phyloP scores from a whole-genome alignment of 1,284 basidiomycete genomes.

The Irpex sp. region DNA sequence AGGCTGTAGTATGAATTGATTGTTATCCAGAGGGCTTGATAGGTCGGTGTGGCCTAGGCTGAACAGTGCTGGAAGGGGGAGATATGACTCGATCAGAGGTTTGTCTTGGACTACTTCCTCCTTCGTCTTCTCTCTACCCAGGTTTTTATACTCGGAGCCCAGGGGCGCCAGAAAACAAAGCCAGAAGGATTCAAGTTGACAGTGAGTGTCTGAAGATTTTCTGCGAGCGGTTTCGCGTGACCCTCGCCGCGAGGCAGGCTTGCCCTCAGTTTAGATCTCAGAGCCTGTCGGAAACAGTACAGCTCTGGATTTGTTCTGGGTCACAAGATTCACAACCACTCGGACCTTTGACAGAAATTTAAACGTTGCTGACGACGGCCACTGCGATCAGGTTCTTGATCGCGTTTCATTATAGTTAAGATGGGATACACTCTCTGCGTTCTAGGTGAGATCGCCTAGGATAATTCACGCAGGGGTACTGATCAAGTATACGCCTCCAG shows the following conservation, averaged over 20 bases:
- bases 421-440: slow-evolving; percentile 67
- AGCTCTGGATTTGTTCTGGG: background rate
- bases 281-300: background rate
- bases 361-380: background rate
- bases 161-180: background rate
- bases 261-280: background rate
- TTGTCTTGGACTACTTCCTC: background rate
- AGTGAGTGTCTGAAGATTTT: background rate
- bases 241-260: background rate
- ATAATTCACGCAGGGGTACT: slow-evolving; percentile 5
- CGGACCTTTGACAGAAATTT: background rate
- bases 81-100: background rate
- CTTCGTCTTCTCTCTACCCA: background rate
- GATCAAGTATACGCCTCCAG: slow-evolving; percentile 35
- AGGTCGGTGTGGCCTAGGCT: background rate
- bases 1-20: slow-evolving; percentile 11
- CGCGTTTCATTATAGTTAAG: slow-evolving; percentile 4
- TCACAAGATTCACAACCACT: background rate
- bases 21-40: slow-evolving; percentile 3
- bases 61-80: background rate
- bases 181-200: background rate
- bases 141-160: background rate
- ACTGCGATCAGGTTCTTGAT: slow-evolving; percentile 9
- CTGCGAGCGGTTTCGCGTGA: background rate
- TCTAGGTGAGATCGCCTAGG: slow-evolving; percentile 36